Base-by-base conservation (phyloP, 129 eudicot species). In the Tagetes erecta region DNA sequence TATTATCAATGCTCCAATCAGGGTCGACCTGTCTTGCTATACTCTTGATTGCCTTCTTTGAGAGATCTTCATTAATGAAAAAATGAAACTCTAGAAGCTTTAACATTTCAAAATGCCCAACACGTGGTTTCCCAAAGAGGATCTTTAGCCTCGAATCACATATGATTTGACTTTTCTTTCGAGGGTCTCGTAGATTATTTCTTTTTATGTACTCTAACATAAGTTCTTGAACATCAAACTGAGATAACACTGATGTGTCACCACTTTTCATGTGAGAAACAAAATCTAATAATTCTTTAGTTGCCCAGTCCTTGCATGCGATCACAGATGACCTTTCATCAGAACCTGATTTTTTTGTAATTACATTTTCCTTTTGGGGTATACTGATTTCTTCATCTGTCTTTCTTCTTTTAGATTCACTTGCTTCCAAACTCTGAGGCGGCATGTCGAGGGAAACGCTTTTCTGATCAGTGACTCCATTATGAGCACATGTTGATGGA, bases 101-200 rank as follows among this genome's bases (percentile, higher is more conserved):
- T 39, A 84, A 81, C 98, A 87, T 89, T 78, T 92, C 98, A 74
- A 85, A 84, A 65, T 82, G 96, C 46, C 92, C 94, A 71, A 89
- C 92, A n/a, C 89, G 81, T 63, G 86, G 84, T 78, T 84, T 92
- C 46, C 88, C 88, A 78, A 92, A 92, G 45, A 92, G 76, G 82
- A 49, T 82, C 71, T 73, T 74, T 56, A 92, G 88, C 88, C 96
- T 85, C 36, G 40, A 65, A 82, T 92, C 97, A 80, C 97, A 92
- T 31, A 87, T 67, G 3, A 92, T 85, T 80, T 92, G 96, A 75
- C 94, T 87, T 78, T 89, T 87, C 70, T 72, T 86, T 30, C 78
- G 93, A 47, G 91, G 97, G 65, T 87, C 96, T 14, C 86, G 85
- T 10, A 92, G 94, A 79, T 85, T 85, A 71, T 92, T 89, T 78